Conservation (phyloP, 1,139 yeast genomes). For the Pichia sp. region DNA sequence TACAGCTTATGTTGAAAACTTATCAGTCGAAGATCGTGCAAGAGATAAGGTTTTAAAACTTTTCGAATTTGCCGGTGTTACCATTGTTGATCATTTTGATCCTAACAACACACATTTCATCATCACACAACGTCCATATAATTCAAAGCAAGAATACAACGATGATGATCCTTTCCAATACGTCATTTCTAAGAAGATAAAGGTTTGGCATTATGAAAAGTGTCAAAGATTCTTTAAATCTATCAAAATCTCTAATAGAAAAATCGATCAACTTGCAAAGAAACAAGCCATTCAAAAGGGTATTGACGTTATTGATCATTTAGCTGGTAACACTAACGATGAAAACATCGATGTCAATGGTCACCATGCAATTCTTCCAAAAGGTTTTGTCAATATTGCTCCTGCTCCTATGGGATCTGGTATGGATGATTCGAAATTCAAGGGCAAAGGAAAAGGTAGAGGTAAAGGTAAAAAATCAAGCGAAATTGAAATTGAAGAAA, state of each 20-base stretch:
- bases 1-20: slow-evolving; percentile 31
- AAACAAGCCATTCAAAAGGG: slow-evolving; percentile 19
- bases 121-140: slow-evolving; percentile 56
- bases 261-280: slow-evolving; percentile 32
- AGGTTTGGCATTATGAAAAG: slow-evolving; percentile 89
- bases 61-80: slow-evolving; percentile 31
- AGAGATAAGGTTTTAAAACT: slow-evolving; percentile 28
- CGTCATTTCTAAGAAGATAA: slow-evolving; percentile 60
- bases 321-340: background rate
- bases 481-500: no score
- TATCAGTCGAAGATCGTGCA: slow-evolving; percentile 24
- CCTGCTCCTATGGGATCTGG: slow-evolving; percentile 19
- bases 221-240: slow-evolving; percentile 77
- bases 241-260: slow-evolving; percentile 42
- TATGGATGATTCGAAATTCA: background rate
- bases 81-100: slow-evolving; percentile 28
- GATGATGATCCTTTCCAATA: slow-evolving; percentile 62
- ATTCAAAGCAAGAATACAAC: slow-evolving; percentile 34
- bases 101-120: slow-evolving; percentile 36
- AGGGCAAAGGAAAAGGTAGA: background rate
- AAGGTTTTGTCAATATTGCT: slow-evolving; percentile 20
- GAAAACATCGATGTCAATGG: background rate
- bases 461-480: background rate
- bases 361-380: background rate
- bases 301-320: slow-evolving; percentile 9